Conservation (phyloP, 768 basidiomycete genomes). For the Boletus pseudo-olivaceus region DNA sequence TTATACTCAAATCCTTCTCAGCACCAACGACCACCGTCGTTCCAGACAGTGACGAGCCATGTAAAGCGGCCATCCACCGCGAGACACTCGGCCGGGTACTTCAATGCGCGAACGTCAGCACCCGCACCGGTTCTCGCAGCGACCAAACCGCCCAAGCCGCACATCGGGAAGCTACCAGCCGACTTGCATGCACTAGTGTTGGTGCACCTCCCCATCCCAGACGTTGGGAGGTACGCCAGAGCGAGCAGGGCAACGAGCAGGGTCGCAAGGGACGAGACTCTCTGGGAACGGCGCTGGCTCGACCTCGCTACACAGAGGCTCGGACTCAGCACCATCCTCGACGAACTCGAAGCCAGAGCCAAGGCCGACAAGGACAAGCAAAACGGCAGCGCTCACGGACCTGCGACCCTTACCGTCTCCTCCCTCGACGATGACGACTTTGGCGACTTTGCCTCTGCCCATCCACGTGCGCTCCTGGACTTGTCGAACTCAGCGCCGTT, state of each 20-base stretch:
- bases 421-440: conserved; percentile 72
- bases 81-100: conserved; percentile 7
- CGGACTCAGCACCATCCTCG: conserved; percentile 47
- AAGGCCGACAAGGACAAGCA: conserved; percentile 33
- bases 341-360: conserved; percentile 51
- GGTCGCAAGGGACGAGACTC: conserved; percentile 63
- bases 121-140: conserved; percentile 15
- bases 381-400: conserved; percentile 39
- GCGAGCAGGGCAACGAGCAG: conserved; percentile 60
- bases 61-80: conserved; percentile 7
- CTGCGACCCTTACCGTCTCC: conserved; percentile 56
- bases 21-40: conserved; percentile 20
- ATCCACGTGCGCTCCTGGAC: conserved; percentile 18
- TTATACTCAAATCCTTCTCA: conserved; percentile 41
- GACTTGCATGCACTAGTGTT: conserved; percentile 76
- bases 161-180: conserved; percentile 76
- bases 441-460: conserved; percentile 72
- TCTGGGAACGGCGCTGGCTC: conserved; percentile 77
- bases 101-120: background rate
- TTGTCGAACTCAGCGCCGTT: conserved; percentile 10
- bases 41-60: conserved; percentile 11
- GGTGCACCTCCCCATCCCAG: conserved; percentile 70
- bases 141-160: conserved; percentile 29
- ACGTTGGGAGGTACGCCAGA: conserved; percentile 73
- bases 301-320: conserved; percentile 51